Conservation (phyloP, 106 monocot species). For the Agapanthus africanus region DNA sequence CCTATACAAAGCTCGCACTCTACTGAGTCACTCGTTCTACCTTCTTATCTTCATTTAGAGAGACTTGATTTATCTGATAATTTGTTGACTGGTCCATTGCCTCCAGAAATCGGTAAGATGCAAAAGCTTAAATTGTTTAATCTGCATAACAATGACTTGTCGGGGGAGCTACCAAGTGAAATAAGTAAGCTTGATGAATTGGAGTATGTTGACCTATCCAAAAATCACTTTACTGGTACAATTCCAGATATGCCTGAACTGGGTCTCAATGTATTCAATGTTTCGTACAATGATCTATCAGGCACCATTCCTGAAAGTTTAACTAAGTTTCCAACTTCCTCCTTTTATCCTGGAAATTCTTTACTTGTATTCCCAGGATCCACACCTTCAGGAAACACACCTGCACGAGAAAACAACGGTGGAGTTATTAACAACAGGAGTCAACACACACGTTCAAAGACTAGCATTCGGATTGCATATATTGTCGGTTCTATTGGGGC, state of each 20-base stretch:
- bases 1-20: conserved; percentile 48
- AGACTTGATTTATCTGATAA: conserved; percentile 80
- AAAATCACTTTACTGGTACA: conserved; percentile 59
- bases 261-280: conserved; percentile 52
- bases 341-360: conserved; percentile 81
- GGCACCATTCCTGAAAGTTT: conserved; percentile 63
- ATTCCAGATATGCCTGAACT: conserved; percentile 61
- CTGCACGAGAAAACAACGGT: conserved; percentile 25
- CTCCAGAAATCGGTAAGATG: conserved; percentile 54
- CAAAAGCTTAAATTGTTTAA: conserved; percentile 51
- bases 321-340: conserved; percentile 43
- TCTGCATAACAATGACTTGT: conserved; percentile 58
- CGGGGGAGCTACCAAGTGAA: conserved; percentile 69
- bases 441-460: conserved; percentile 23
- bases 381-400: conserved; percentile 18
- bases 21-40: conserved; percentile 44
- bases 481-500: conserved; percentile 73
- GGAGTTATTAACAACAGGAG: conserved; percentile 9
- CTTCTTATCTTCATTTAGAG: conserved; percentile 42
- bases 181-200: conserved; percentile 49
- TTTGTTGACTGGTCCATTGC: conserved; percentile 53
- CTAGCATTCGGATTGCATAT: conserved; percentile 41
- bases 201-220: conserved; percentile 69
- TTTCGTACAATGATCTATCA: conserved; percentile 73
- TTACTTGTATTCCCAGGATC: conserved; percentile 31